phyloP scores from a whole-genome alignment of 1,284 basidiomycete species.

The Tremellales sp. region DNA sequence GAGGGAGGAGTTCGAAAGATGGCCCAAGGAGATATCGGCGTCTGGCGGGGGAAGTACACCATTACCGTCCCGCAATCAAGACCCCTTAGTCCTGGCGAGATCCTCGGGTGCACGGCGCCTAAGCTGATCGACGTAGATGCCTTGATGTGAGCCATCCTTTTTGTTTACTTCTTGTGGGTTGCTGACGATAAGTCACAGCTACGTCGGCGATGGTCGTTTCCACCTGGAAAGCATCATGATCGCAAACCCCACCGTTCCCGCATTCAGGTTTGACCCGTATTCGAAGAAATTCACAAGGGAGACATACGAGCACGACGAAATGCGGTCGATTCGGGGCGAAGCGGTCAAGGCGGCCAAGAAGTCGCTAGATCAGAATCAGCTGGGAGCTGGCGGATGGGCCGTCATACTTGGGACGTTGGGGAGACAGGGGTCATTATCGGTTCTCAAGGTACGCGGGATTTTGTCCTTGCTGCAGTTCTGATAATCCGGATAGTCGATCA shows the following conservation, averaged over 20 bases:
- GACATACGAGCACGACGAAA: conserved; percentile 83
- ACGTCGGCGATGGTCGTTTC: conserved; percentile 96
- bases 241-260: conserved; percentile 90
- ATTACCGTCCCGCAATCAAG: conserved; percentile 81
- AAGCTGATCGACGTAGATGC: conserved; percentile 72
- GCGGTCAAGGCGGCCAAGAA: conserved; percentile 71
- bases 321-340: conserved; percentile 70
- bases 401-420: conserved; percentile 95
- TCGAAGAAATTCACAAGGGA: conserved; percentile 95
- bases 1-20: conserved; percentile 32
- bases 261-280: conserved; percentile 98
- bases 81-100: conserved; percentile 93
- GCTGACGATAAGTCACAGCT: conserved; percentile 54
- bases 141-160: conserved; percentile 60
- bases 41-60: conserved; percentile 61
- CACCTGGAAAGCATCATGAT: conserved; percentile 99
- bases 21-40: conserved; percentile 38
- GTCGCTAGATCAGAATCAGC: conserved; percentile 56
- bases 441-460: conserved; percentile 62
- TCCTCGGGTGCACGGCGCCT: conserved; percentile 95
- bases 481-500: conserved; percentile 65
- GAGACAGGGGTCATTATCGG: conserved; percentile 85
- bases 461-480: conserved; percentile 1
- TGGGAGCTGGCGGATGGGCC: conserved; percentile 65
- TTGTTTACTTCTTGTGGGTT: not conserved